phyloP scores from a whole-genome alignment of 2,329 filamentous ascomycete species.

The Exophiala alcalophila region DNA sequence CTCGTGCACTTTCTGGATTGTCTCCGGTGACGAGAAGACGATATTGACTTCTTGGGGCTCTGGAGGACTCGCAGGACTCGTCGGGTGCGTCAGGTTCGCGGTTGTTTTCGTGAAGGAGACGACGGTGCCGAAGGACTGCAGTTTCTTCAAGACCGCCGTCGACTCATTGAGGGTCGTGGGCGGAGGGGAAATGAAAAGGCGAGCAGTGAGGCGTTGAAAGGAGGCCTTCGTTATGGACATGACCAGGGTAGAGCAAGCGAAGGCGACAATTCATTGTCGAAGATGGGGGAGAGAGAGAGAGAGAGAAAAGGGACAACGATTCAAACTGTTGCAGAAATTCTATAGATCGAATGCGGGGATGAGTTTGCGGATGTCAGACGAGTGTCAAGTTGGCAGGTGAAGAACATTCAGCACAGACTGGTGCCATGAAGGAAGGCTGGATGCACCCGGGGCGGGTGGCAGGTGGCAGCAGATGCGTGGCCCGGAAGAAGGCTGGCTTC shows the following conservation, averaged over 20 bases:
- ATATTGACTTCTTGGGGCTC: constrained; percentile 19
- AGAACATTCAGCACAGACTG: no score
- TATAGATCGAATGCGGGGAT: no score
- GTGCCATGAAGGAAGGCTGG: no score
- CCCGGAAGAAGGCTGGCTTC: no score
- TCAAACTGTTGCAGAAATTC: no score
- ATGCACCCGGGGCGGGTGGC: no score
- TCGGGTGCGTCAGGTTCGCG: neutral
- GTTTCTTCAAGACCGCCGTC: constrained; percentile 22
- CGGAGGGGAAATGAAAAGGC: constrained; percentile 24
- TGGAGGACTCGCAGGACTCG: neutral
- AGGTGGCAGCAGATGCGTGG: no score
- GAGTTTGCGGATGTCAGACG: no score
- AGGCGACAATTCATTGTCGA: no score
- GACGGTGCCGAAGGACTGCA: constrained; percentile 25
- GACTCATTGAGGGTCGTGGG: constrained; percentile 23
- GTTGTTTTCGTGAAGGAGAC: constrained; percentile 11
- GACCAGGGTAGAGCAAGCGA: no score
- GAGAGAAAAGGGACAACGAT: constrained; percentile 3
- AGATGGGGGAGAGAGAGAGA: neutral
- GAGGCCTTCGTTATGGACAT: constrained; percentile 16
- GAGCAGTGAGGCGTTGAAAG: constrained; percentile 12
- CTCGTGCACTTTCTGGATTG: constrained; percentile 10
- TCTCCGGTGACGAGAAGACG: constrained; percentile 18
- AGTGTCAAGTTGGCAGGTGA: no score